Conservation (phyloP, 2,329 filamentous ascomycete genomes). For the Aspergillus vadensis region DNA sequence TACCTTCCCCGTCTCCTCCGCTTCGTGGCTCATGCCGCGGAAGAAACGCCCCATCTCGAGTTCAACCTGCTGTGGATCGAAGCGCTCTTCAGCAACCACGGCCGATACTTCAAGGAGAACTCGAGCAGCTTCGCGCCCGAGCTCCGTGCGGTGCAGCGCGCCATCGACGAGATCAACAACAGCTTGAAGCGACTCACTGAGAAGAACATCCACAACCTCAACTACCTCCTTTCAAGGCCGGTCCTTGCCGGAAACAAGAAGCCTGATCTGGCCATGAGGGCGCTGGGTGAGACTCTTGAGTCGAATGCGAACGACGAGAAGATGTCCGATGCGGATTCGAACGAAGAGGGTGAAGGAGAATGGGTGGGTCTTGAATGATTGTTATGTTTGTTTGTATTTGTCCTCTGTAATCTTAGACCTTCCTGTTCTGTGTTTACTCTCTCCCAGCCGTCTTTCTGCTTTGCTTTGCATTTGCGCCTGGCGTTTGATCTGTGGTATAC, state of each 20-base stretch:
- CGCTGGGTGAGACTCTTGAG: conserved; percentile 24
- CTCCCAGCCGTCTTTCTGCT: conserved; percentile 17
- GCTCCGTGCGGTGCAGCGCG: conserved; percentile 77
- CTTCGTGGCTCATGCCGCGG: conserved; percentile 83
- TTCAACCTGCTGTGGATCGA: conserved; percentile 95
- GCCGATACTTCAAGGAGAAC: conserved; percentile 80
- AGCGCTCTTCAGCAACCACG: conserved; percentile 76
- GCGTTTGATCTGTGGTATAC: conserved; percentile 31
- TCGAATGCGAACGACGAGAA: conserved; percentile 27
- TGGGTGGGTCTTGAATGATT: conserved; percentile 58
- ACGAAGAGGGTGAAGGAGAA: conserved; percentile 51
- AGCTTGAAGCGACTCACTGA: conserved; percentile 83
- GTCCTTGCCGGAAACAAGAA: conserved; percentile 35
- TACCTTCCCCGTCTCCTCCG: conserved; percentile 84
- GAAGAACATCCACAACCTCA: conserved; percentile 84
- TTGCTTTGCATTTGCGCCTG: conserved; percentile 34
- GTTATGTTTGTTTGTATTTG: conserved; percentile 13
- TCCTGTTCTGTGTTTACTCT: conserved; percentile 9
- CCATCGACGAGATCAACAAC: conserved; percentile 75
- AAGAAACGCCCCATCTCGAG: conserved; percentile 89
- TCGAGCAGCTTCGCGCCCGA: conserved; percentile 79
- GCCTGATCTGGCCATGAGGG: conserved; percentile 27
- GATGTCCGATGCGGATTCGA: conserved; percentile 30
- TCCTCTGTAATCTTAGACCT: conserved; percentile 22
- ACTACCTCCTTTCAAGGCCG: conserved; percentile 70